Percentiles rank a stretch among this genome's conserved stretches.
Conservation (phyloP, 495 filamentous ascomycete genomes). For the Talaromyces proteolyticus region DNA sequence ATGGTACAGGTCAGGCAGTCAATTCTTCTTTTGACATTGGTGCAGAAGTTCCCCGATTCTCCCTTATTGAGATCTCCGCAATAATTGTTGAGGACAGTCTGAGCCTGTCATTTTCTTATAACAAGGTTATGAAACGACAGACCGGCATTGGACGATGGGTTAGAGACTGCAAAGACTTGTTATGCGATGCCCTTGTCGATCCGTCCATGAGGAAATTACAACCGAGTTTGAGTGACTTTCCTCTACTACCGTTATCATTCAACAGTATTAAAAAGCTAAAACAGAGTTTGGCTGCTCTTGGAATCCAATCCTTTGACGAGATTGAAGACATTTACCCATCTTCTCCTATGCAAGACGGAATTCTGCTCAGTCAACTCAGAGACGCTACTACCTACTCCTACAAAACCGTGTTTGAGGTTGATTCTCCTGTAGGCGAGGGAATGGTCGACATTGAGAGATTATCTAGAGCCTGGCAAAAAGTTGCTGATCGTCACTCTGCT, state of each 20-base stretch:
- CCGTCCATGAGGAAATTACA: slow-evolving; percentile 7
- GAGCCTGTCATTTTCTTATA: slow-evolving; percentile 26
- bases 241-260: slow-evolving; percentile 22
- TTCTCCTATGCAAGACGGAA: slow-evolving; percentile 37
- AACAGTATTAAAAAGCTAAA: slow-evolving; percentile 13
- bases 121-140: slow-evolving; percentile 20
- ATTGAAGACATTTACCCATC: slow-evolving; percentile 38
- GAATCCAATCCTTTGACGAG: slow-evolving; percentile 13
- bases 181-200: slow-evolving; percentile 6
- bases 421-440: not conserved
- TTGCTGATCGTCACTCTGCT: slow-evolving; percentile 38
- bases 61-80: slow-evolving; percentile 45
- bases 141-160: slow-evolving; percentile 26
- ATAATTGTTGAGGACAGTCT: slow-evolving; percentile 45
- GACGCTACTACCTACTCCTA: slow-evolving; percentile 22
- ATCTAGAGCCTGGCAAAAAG: slow-evolving; percentile 34
- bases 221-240: slow-evolving; percentile 21
- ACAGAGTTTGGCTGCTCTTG: slow-evolving; percentile 5
- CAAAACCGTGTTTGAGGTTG: slow-evolving; percentile 10
- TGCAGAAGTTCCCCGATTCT: slow-evolving; percentile 13
- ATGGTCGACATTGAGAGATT: slow-evolving; percentile 18
- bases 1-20: slow-evolving; percentile 5
- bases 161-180: slow-evolving; percentile 12
- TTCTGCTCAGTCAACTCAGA: slow-evolving; percentile 41
- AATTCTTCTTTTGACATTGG: slow-evolving; percentile 9